Evolutionary conservation across 2,329 filamentous ascomycete genomes (phyloP).

Genomic region (Nemania diffusa): DNA sequence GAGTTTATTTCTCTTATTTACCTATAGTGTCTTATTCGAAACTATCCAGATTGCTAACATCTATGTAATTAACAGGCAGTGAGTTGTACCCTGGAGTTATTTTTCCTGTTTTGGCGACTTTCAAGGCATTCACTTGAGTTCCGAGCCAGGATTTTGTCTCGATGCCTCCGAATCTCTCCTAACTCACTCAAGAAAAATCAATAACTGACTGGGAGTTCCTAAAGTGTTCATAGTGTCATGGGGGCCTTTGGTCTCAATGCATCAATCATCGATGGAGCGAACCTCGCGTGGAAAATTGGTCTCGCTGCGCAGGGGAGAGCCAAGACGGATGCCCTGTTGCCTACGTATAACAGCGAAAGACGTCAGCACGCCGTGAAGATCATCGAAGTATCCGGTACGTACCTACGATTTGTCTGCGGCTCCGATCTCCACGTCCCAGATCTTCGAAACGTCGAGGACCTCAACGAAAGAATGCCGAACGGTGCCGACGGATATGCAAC

Average conservation of each 20-base stretch:
- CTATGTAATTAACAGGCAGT: conserved; percentile 38
- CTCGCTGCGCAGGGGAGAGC: conserved; percentile 42
- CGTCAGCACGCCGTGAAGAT: conserved; percentile 39
- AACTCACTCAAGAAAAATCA: not conserved
- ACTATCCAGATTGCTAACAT: not conserved
- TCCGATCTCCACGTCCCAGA: conserved; percentile 34
- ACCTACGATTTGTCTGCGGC: conserved; percentile 44
- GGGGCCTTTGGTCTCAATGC: conserved; percentile 53
- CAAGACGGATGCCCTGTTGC: conserved; percentile 40
- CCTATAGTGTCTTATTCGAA: not conserved
- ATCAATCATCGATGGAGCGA: conserved; percentile 51
- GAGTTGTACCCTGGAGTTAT: not conserved
- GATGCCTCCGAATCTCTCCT: not conserved
- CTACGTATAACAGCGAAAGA: conserved; percentile 49
- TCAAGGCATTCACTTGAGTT: not conserved
- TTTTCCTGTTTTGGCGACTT: not conserved
- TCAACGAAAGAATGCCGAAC: not conserved
- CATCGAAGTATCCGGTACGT: conserved; percentile 37
- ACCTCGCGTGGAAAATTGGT: conserved; percentile 52
- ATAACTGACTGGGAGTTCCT: not conserved
- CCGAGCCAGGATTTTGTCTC: not conserved
- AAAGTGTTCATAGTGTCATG: conserved; percentile 49
- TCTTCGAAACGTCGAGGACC: conserved; percentile 19
- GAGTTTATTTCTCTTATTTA: conserved; percentile 27
- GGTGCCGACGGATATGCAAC: not conserved